Conservation (phyloP, 345 rosid species). For the Dimocarpus longan region DNA sequence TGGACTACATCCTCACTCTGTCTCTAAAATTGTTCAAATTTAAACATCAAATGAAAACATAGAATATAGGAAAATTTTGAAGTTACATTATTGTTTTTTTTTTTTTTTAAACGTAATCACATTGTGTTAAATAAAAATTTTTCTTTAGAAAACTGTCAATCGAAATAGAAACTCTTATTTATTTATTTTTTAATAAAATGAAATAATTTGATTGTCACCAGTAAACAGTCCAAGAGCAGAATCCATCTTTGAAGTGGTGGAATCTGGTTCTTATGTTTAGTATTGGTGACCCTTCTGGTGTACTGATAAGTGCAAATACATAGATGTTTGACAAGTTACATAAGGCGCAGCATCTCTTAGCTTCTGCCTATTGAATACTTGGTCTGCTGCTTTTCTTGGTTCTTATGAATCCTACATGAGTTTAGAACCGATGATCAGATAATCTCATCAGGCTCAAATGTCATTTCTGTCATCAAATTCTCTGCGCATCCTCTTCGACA, state of each 20-base stretch:
- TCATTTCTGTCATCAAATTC: constrained; percentile 67
- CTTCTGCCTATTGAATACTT: constrained; percentile 66
- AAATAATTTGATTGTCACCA: constrained; percentile 42
- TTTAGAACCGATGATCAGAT: constrained; percentile 86
- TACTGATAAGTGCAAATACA: constrained; percentile 77
- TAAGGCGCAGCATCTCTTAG: constrained; percentile 84
- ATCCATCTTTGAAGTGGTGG: constrained; percentile 77
- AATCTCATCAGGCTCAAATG: constrained; percentile 76
- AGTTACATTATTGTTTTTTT: no score
- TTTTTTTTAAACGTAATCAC: no score
- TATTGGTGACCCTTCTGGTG: constrained; percentile 72
- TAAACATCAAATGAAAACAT: no score
- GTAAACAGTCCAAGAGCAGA: constrained; percentile 78
- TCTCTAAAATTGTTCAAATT: no score
- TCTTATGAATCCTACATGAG: constrained; percentile 86
- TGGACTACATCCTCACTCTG: no score
- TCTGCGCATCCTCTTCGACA: constrained; percentile 70
- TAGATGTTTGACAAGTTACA: constrained; percentile 85
- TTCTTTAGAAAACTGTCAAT: no score
- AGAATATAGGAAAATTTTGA: no score
- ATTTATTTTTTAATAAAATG: no score
- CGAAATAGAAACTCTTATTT: no score
- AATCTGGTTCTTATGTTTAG: constrained; percentile 87
- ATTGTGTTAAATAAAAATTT: no score
- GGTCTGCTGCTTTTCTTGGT: constrained; percentile 65